A percentile compares a stretch with the other conserved stretches of the same genome.
These are phyloP conservation scores for Backusella sp. DNA, from an alignment of 192 early-diverging fungal species.

Conservation along the genomic window DNA sequence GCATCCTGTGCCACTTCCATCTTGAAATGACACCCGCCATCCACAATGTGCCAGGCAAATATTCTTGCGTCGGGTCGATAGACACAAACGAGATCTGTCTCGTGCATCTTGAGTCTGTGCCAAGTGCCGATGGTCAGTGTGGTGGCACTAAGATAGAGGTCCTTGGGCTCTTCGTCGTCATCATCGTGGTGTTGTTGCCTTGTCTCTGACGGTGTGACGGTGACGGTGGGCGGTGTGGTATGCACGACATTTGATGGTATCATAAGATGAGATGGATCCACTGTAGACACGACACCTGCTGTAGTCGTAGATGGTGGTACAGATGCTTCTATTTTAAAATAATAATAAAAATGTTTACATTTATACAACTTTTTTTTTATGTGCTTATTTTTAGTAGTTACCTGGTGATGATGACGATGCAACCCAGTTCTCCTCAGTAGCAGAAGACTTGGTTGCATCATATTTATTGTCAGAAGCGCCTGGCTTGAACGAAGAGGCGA, in stretches of 20 bases:
- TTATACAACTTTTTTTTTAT: not conserved
- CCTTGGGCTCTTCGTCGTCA: constrained; percentile 1
- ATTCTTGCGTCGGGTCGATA: constrained; percentile 45
- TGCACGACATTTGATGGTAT: not conserved
- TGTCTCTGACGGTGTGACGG: not conserved
- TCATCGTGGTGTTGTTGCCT: not conserved
- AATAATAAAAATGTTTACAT: not conserved
- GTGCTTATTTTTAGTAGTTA: not conserved
- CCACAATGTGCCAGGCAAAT: constrained; percentile 62
- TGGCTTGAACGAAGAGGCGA: constrained; percentile 1
- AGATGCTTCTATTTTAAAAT: not conserved
- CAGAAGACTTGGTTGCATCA: not conserved
- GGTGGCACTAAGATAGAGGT: constrained; percentile 43
- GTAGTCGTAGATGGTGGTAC: not conserved
- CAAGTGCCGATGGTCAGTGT: constrained; percentile 63
- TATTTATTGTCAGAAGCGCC: not conserved
- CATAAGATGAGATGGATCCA: constrained; percentile 27
- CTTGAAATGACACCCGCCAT: constrained; percentile 56
- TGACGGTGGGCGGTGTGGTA: not conserved
- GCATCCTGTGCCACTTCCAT: constrained; percentile 59
- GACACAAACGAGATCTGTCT: constrained; percentile 52
- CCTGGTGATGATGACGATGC: constrained; percentile 2
- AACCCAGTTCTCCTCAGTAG: not conserved
- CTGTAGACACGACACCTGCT: not conserved
- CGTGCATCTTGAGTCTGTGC: constrained; percentile 52